These are phyloP conservation scores for Malus hybrid DNA, from an alignment of 331 rosid species.

Conservation along the genomic window DNA sequence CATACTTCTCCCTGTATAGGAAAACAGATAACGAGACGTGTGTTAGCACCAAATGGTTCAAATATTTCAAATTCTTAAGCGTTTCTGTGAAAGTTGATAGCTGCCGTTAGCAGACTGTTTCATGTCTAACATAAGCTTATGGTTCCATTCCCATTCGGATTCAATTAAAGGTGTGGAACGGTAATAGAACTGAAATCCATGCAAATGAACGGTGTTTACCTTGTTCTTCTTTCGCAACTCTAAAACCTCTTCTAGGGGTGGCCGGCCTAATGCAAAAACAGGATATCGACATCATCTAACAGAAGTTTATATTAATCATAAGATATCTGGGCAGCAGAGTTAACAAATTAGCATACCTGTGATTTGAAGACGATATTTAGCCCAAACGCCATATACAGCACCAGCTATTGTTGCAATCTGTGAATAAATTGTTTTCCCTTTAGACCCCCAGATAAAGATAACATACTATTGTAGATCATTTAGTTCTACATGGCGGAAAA, in stretches of 20 bases:
- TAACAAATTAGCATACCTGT: constrained; percentile 43
- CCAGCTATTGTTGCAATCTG: constrained; percentile 65
- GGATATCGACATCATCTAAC: background rate
- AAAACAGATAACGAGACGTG: background rate
- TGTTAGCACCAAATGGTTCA: background rate
- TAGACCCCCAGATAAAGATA: background rate
- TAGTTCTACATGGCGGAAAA: background rate
- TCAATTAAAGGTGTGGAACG: background rate
- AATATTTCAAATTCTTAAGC: background rate
- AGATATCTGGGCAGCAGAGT: background rate
- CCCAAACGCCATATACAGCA: constrained; percentile 67
- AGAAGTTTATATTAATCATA: background rate
- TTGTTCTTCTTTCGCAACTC: constrained; percentile 49
- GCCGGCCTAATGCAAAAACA: constrained; percentile 53
- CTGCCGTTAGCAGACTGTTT: background rate
- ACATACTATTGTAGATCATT: background rate
- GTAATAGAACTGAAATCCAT: background rate
- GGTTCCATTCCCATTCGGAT: background rate
- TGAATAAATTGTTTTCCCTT: constrained; percentile 4
- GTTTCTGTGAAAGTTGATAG: background rate
- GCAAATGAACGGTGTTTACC: constrained; percentile 28
- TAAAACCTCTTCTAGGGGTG: constrained; percentile 66
- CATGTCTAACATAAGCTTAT: background rate
- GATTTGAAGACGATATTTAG: constrained; percentile 80
- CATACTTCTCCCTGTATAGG: constrained; percentile 54